phyloP scores from a whole-genome alignment of 179 eudicot species.

The Actinidia chinensis region DNA sequence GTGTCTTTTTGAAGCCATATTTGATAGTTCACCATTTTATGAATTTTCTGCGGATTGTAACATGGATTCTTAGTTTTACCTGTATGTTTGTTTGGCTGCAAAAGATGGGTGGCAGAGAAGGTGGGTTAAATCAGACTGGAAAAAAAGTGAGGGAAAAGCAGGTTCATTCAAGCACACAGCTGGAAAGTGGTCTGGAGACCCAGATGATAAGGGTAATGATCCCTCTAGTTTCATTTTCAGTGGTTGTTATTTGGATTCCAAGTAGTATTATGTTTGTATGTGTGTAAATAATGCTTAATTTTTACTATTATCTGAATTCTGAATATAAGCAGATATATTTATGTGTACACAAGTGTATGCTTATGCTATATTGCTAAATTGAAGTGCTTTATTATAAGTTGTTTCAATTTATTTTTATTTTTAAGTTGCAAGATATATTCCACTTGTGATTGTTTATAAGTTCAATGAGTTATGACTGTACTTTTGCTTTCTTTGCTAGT shows the following conservation, averaged over 20 bases:
- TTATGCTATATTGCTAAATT: background rate
- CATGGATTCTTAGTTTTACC: slow-evolving; percentile 6
- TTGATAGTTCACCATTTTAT: background rate
- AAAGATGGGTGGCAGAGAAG: slow-evolving; percentile 65
- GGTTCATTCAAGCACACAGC: slow-evolving; percentile 64
- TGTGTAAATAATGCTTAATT: background rate
- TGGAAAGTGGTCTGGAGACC: slow-evolving; percentile 68
- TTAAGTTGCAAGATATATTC: background rate
- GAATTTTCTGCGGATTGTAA: background rate
- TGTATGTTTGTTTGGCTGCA: slow-evolving; percentile 19
- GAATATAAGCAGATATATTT: background rate
- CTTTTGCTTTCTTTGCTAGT: slow-evolving; percentile 5
- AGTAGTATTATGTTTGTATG: background rate
- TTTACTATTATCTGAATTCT: background rate
- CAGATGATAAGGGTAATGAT: slow-evolving; percentile 58
- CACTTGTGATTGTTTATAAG: background rate
- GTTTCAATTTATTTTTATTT: background rate
- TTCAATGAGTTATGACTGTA: background rate
- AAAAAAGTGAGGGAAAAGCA: slow-evolving; percentile 60
- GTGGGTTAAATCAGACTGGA: slow-evolving; percentile 79
- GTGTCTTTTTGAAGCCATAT: background rate
- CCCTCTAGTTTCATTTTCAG: slow-evolving; percentile 9
- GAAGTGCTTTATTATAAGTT: slow-evolving; percentile 6
- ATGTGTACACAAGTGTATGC: background rate
- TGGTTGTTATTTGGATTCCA: background rate